phyloP scores from a whole-genome alignment of 148 eudicot genomes.

The Fallopia convolvulus region DNA sequence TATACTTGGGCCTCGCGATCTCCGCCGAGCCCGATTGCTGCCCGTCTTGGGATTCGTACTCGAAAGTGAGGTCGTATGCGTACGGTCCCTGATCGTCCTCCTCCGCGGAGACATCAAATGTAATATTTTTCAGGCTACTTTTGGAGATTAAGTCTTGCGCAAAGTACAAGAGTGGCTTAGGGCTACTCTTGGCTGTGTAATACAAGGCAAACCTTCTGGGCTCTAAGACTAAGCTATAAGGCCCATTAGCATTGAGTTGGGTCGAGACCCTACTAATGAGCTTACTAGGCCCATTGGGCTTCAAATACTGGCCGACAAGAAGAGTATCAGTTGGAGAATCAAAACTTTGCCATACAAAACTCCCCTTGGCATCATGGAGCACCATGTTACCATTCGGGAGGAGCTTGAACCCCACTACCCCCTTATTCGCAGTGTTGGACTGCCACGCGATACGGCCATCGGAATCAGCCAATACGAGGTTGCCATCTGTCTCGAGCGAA shows the following conservation, averaged over 20 bases:
- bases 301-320: slow-evolving; percentile 27
- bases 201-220: slow-evolving; percentile 22
- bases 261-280: slow-evolving; percentile 20
- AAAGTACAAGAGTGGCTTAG: slow-evolving; percentile 20
- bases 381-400: slow-evolving; percentile 34
- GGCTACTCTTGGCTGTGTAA: slow-evolving; percentile 23
- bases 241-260: slow-evolving; percentile 22
- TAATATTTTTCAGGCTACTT: slow-evolving; percentile 9
- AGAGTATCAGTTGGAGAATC: slow-evolving; percentile 30
- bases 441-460: slow-evolving; percentile 31
- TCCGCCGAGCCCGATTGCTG: background rate
- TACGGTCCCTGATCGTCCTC: slow-evolving; percentile 5
- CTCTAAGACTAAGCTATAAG: slow-evolving; percentile 20
- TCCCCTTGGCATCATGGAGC: slow-evolving; percentile 22
- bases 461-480: slow-evolving; percentile 25
- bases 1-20: slow-evolving; percentile 23
- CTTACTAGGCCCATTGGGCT: slow-evolving; percentile 16
- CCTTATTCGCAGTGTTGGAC: slow-evolving; percentile 23
- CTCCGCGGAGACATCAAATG: slow-evolving; percentile 8
- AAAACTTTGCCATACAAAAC: slow-evolving; percentile 34
- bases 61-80: slow-evolving; percentile 11
- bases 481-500: slow-evolving; percentile 19
- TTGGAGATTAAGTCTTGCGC: background rate
- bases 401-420: slow-evolving; percentile 26
- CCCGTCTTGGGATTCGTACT: background rate